These are phyloP conservation scores for Zarea fungicola DNA, from an alignment of 2,329 filamentous ascomycete species.

Conservation along the genomic window DNA sequence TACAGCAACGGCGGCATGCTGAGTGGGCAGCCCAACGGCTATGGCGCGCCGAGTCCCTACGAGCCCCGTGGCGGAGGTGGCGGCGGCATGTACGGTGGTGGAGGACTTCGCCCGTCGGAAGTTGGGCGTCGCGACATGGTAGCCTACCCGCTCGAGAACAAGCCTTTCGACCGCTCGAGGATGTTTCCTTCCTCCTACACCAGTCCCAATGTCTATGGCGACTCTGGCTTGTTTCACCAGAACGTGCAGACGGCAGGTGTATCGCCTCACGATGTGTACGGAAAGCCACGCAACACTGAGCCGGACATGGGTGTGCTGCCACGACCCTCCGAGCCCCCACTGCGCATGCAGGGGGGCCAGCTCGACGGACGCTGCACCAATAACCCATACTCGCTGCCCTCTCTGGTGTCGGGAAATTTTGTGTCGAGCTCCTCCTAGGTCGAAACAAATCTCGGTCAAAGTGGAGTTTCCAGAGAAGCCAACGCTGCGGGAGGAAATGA, in stretches of 20 bases:
- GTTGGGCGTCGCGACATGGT: background rate
- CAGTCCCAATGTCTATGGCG: background rate
- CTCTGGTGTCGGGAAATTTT: background rate
- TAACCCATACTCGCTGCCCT: background rate
- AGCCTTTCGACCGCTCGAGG: background rate
- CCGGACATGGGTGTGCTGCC: constrained; percentile 1
- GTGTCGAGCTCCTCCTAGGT: background rate
- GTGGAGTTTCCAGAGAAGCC: too few species aligned
- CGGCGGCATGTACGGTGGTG: background rate
- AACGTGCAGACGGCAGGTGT: background rate
- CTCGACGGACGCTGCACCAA: constrained; percentile 4
- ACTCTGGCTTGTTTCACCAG: background rate
- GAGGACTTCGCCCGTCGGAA: background rate
- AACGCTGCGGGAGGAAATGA: too few species aligned
- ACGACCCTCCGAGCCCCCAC: background rate
- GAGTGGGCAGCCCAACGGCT: background rate
- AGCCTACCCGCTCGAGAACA: background rate
- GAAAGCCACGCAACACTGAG: background rate
- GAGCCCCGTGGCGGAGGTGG: background rate
- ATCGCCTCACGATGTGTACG: background rate
- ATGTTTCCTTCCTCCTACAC: background rate
- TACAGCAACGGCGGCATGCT: background rate
- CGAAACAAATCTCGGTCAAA: too few species aligned
- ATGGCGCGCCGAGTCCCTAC: background rate
- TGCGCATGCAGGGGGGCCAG: background rate